These are phyloP conservation scores for Sporothrix sp. DNA, from an alignment of 2,329 filamentous ascomycete species.

Conservation along the genomic window DNA sequence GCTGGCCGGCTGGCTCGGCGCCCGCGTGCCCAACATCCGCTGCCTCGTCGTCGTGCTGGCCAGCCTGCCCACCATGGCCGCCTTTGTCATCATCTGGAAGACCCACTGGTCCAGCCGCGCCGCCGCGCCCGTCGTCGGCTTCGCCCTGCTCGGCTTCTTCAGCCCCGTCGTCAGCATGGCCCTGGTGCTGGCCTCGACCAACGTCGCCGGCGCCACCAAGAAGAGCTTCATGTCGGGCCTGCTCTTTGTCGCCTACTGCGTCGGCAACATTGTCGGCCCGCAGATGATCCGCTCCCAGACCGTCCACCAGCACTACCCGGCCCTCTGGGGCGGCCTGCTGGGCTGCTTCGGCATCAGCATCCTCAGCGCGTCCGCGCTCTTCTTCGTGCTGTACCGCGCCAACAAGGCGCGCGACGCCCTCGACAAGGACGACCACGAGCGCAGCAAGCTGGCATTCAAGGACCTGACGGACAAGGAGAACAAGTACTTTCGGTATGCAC, in stretches of 20 bases:
- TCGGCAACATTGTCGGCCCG: constrained; percentile 67
- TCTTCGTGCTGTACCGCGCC: constrained; percentile 47
- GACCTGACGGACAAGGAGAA: constrained; percentile 63
- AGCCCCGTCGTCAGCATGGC: constrained; percentile 56
- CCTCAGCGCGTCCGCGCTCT: constrained; percentile 43
- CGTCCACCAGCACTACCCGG: constrained; percentile 57
- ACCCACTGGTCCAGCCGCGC: constrained; percentile 53
- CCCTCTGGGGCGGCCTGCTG: constrained; percentile 61
- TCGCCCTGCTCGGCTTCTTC: constrained; percentile 64
- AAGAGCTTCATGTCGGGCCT: constrained; percentile 67
- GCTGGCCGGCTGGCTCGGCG: constrained; percentile 53
- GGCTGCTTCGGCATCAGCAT: constrained; percentile 62
- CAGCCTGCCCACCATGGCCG: constrained; percentile 65
- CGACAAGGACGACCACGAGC: constrained; percentile 47
- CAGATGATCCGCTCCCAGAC: constrained; percentile 60
- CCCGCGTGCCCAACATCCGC: constrained; percentile 51
- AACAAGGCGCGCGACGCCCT: constrained; percentile 43
- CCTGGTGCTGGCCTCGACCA: constrained; percentile 47
- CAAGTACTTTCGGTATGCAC: constrained; percentile 53
- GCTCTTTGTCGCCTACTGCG: constrained; percentile 66
- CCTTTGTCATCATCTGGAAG: constrained; percentile 67
- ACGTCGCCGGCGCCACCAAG: constrained; percentile 68
- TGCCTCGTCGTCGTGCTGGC: constrained; percentile 55
- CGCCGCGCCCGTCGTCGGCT: constrained; percentile 57
- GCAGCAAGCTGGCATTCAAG: constrained; percentile 55